Evolutionary conservation across 2,329 filamentous ascomycete genomes (phyloP), one percentile per base, ranked within the genome.

Genomic region (Xylariaceae sp.): DNA sequence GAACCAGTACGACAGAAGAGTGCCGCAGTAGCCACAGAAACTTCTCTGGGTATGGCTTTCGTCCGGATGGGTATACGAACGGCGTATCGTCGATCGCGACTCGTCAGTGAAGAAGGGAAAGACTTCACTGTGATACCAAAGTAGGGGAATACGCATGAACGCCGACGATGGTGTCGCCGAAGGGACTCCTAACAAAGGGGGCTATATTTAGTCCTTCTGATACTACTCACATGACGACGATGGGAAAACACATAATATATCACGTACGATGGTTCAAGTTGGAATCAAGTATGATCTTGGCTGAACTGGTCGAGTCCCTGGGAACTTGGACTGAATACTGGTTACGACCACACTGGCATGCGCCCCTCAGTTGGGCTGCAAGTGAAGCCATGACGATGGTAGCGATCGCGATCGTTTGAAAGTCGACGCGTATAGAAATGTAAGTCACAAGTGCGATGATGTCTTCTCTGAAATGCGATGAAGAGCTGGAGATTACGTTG

Each of bases 21-120:
- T 96, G 55, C 92, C 92, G 72, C 92, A 96, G 76, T 89, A 95
- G 23, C 92, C 92, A 75, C 92, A 97, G 74, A 97, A 97, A 66
- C 91, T 84, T 53, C 90, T 85, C 71, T 88, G 85, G 1, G 83
- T 79, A 67, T 82, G 76, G 55, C 80, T 79, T 55, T 82, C 81
- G 66, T 78, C 75, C 2, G 78, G 78, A 18, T 86, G 82, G 8
- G 83, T 84, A 73, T 89, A 92, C 52, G 82, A 80, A 47, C 87
- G 83, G 58, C 84, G 85, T 70, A 92, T 92, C 55, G 78, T 78
- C 56, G 78, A 67, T 72, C 84, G 82, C 13, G 86, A 84, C 76
- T 96, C 92, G 74, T 96, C 90, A 2, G 88, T 82, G 72, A 88
- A 92, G 72, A 87, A 88, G 51, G 91, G 84, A 65, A 85, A 82